phyloP scores from a whole-genome alignment of 257 asterid species.

The Solanum virginianum region DNA sequence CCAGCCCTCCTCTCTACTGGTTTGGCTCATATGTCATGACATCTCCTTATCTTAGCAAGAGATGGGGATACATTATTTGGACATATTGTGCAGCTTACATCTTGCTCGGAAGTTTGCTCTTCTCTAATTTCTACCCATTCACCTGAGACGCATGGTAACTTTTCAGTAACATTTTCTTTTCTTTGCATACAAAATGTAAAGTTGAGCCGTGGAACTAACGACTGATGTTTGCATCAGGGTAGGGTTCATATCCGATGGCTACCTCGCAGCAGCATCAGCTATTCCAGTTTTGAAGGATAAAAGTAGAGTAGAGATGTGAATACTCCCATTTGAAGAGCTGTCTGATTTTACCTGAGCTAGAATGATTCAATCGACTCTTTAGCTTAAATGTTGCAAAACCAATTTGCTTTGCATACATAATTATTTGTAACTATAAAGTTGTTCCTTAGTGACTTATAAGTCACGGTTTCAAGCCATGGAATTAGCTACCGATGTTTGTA shows the following conservation, averaged over 20 bases:
- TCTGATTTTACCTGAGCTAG: not conserved
- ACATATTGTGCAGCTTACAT: conserved; percentile 65
- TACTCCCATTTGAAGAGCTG: not conserved
- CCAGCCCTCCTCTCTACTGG: conserved; percentile 82
- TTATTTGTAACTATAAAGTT: not conserved
- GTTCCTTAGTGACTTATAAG: not conserved
- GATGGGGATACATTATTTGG: conserved; percentile 72
- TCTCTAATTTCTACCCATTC: conserved; percentile 93
- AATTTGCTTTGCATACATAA: not conserved
- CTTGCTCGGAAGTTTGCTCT: conserved; percentile 68
- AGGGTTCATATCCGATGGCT: not conserved
- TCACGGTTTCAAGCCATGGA: not conserved
- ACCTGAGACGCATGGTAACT: conserved; percentile 30
- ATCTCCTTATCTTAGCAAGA: conserved; percentile 27
- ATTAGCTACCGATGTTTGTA: not conserved
- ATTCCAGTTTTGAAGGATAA: not conserved
- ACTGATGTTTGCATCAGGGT: too few relatives aligned
- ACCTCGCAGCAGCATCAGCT: not conserved
- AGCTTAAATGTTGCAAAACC: not conserved
- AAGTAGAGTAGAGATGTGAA: not conserved
- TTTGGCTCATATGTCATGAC: conserved; percentile 55
- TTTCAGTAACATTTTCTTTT: not conserved
- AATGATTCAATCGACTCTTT: not conserved
- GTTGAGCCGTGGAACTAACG: too few relatives aligned
- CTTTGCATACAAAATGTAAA: too few relatives aligned